phyloP scores from a whole-genome alignment of 306 rosid species.

The Cucurbita argyrosperma region DNA sequence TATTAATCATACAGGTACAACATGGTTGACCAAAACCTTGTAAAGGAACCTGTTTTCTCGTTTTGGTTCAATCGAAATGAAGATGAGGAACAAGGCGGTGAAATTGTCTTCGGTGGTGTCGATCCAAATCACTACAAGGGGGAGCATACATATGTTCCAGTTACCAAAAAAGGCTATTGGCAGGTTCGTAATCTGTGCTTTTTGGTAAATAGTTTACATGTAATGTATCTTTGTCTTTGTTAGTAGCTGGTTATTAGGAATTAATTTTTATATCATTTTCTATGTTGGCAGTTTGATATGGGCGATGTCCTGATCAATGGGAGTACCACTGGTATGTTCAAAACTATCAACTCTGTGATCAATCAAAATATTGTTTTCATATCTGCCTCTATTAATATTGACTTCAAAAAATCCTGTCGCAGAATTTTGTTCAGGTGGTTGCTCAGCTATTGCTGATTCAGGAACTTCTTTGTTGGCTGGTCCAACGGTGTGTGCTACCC shows the following conservation, averaged over 20 bases:
- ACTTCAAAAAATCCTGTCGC: constrained; percentile 1
- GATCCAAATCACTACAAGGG: constrained; percentile 52
- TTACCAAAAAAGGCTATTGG: constrained; percentile 72
- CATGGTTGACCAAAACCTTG: constrained; percentile 39
- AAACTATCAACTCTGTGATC: not conserved
- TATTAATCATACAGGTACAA: constrained; percentile 26
- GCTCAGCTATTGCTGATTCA: constrained; percentile 77
- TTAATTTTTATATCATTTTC: not conserved
- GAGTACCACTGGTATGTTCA: constrained; percentile 36
- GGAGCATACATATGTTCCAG: constrained; percentile 74
- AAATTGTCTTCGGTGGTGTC: constrained; percentile 45
- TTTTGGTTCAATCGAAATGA: constrained; percentile 45
- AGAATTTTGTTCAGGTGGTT: constrained; percentile 64
- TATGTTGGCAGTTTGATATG: constrained; percentile 52
- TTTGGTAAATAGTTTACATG: not conserved
- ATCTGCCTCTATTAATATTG: not conserved
- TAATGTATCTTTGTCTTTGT: not conserved
- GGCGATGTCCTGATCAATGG: constrained; percentile 49
- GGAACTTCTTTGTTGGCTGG: constrained; percentile 83
- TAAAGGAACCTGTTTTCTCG: constrained; percentile 44
- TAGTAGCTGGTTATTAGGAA: not conserved
- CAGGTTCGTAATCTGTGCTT: constrained; percentile 39
- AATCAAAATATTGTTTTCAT: not conserved
- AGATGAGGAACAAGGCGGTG: constrained; percentile 45
- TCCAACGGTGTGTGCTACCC: constrained; percentile 31